These are phyloP conservation scores for Dioscorea zingiberensis DNA, from an alignment of 106 monocot genomes.

Conservation along the genomic window DNA sequence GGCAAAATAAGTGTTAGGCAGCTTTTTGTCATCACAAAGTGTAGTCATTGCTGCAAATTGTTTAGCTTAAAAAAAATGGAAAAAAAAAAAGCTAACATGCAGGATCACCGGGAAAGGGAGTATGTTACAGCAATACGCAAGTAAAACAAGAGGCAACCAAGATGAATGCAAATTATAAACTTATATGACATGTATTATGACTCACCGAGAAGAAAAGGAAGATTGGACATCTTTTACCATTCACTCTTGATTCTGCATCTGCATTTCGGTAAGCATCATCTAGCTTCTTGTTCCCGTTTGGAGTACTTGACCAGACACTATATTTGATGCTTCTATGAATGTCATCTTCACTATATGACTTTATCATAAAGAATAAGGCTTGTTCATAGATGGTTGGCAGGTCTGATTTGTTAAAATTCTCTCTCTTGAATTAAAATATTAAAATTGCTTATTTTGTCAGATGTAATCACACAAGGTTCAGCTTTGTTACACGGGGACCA, in stretches of 20 bases:
- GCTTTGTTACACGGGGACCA: constrained; percentile 50
- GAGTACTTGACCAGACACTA: constrained; percentile 90
- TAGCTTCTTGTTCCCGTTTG: constrained; percentile 73
- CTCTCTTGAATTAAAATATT: constrained; percentile 2
- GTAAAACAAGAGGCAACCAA: too few species aligned
- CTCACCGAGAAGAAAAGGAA: constrained; percentile 96
- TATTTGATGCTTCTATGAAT: constrained; percentile 92
- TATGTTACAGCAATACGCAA: too few species aligned
- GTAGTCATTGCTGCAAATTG: too few species aligned
- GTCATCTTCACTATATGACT: constrained; percentile 83
- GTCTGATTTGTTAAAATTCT: constrained; percentile 56
- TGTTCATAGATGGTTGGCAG: constrained; percentile 54
- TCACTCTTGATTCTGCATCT: constrained; percentile 27
- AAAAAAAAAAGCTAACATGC: too few species aligned
- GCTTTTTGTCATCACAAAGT: too few species aligned
- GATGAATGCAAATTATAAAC: too few species aligned
- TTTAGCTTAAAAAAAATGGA: too few species aligned
- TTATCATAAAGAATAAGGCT: constrained; percentile 95
- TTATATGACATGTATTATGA: background rate
- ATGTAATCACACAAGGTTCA: constrained; percentile 15
- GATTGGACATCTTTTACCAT: constrained; percentile 49
- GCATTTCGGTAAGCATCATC: constrained; percentile 64
- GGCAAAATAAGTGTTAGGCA: too few species aligned
- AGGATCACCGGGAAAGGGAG: too few species aligned
- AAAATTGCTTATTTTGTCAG: constrained; percentile 12